Evolutionary conservation across 768 basidiomycete genomes (phyloP), one percentile per base, ranked within the genome.

Genomic region (Astraeus odoratus): DNA sequence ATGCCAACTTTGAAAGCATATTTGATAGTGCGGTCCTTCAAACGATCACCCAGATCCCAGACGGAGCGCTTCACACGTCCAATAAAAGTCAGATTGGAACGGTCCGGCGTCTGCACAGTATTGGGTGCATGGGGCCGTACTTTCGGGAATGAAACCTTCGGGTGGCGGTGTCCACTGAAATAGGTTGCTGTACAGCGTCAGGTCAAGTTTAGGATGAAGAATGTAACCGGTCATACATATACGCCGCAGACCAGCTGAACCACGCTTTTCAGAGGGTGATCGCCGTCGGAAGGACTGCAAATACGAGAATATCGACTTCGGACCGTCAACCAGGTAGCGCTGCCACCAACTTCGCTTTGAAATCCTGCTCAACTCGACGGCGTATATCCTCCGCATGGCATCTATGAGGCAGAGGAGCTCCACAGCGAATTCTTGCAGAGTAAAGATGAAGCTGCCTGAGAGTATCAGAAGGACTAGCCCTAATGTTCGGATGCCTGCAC

Each of bases 1-100:
- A 89, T 79, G 18, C 86, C 91, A 7, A 81, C 83, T 64, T 95
- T 95, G 66, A 95, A 70, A 0, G 90, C 85, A 60, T 90, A 96
- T 60, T 88, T 87, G 51, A 85, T 72, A 53, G 94, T 85, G 7
- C 80, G 77, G 54, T 91, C 81, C 43, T 69, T 71, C 50, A 93
- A 60, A 24, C 78, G 64, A 27, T 65, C 71, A 1, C 87, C 80
- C 5, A 93, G 54, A 3, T 72, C 68, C 91, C 91, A 97, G 9
- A 93, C 37, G 2, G 68, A 66, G 43, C 87, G 84, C 46, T 85
- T 78, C 4, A 87, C 51, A 47, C 76, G 72, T 24, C 83, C 86
- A 26, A 73, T 67, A 41, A 72, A 67, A 5, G 79, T 67, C n/a
- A 94, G 65, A 16, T 79, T 71, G 20, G 71, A 68, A 16, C 74